phyloP scores from a whole-genome alignment of 1,284 basidiomycete species.

The Cerrena zonata region DNA sequence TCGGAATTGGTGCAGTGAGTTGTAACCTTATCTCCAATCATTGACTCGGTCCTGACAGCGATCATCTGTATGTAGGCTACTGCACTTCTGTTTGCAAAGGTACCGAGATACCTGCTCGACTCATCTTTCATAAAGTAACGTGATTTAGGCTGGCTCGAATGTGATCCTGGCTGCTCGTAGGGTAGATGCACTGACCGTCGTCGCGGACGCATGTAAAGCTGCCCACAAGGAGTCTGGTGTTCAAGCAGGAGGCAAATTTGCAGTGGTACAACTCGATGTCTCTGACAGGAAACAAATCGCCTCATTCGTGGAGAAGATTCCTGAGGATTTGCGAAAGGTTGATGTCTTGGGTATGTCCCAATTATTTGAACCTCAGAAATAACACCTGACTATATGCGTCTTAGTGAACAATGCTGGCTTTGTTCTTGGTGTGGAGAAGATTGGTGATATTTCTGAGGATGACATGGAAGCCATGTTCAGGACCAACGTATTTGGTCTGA shows the following conservation, averaged over 20 bases:
- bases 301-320: conserved; percentile 62
- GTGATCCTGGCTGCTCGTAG: conserved; percentile 72
- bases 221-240: conserved; percentile 71
- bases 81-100: conserved; percentile 80
- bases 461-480: conserved; percentile 86
- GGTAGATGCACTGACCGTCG: conserved; percentile 55
- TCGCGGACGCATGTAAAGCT: conserved; percentile 56
- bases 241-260: conserved; percentile 68
- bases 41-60: background rate
- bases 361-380: background rate
- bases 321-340: conserved; percentile 57
- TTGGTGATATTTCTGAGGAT: conserved; percentile 70
- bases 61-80: conserved; percentile 50
- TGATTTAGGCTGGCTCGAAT: conserved; percentile 66
- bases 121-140: conserved; percentile 3
- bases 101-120: conserved; percentile 19
- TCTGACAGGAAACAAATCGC: conserved; percentile 67
- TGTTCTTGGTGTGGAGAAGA: conserved; percentile 76
- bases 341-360: conserved; percentile 64
- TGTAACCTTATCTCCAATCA: background rate
- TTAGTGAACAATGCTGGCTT: conserved; percentile 85
- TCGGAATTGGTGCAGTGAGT: conserved; percentile 75
- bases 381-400: background rate
- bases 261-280: conserved; percentile 66
- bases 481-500: conserved; percentile 88